phyloP scores from a whole-genome alignment of 352 stramenopile species.

The Phytopythium sindhum region DNA sequence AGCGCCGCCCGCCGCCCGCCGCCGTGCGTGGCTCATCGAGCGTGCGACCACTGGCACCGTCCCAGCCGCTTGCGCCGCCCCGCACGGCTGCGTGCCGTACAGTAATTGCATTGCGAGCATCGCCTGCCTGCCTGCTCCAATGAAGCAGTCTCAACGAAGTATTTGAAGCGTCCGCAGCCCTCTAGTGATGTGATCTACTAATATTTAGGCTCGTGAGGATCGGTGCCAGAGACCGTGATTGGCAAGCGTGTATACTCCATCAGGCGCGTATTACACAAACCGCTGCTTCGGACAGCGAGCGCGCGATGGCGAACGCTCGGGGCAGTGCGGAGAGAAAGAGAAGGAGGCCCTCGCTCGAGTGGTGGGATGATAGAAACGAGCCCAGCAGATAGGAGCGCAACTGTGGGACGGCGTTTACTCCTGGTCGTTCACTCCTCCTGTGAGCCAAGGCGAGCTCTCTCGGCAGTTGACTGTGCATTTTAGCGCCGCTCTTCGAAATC shows the following conservation, averaged over 20 bases:
- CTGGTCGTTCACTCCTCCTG: background rate
- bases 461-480: background rate
- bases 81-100: too few species aligned
- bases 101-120: too few species aligned
- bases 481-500: too few species aligned
- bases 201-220: too few species aligned
- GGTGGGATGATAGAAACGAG: constrained; percentile 1
- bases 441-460: too few species aligned
- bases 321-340: background rate
- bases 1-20: background rate
- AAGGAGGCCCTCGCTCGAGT: background rate
- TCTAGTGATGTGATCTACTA: too few species aligned
- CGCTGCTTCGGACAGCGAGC: background rate
- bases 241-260: background rate
- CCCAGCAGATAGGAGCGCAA: background rate
- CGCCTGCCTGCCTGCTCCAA: too few species aligned
- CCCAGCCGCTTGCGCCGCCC: too few species aligned
- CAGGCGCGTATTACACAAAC: background rate
- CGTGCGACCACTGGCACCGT: too few species aligned
- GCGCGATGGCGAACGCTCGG: background rate
- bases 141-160: too few species aligned
- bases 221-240: background rate
- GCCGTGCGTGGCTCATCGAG: background rate
- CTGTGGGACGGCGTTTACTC: background rate
- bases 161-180: too few species aligned